These are phyloP conservation scores for apple (Malus domestica) DNA, from an alignment of 306 rosid species.

Conservation along the genomic window DNA sequence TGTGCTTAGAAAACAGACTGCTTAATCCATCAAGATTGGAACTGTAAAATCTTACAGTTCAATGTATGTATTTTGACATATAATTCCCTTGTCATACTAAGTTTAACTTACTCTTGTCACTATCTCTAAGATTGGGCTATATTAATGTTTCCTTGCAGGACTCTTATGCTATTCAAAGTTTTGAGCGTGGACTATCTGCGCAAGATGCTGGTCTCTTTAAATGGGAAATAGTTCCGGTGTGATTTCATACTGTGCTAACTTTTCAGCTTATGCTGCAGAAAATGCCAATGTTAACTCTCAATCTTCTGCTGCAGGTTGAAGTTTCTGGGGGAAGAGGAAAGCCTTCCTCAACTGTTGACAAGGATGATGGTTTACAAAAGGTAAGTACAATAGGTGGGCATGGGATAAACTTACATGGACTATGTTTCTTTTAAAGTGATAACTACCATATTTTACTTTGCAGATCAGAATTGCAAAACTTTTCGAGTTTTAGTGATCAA, in stretches of 20 bases:
- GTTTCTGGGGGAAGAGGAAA: conserved; percentile 61
- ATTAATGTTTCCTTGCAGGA: conserved; percentile 42
- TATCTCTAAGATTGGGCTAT: neutral
- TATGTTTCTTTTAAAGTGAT: neutral
- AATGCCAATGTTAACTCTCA: conserved; percentile 11
- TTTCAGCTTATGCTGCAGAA: neutral
- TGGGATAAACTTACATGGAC: conserved; percentile 3
- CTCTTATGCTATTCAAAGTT: conserved; percentile 73
- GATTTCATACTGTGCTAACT: conserved; percentile 25
- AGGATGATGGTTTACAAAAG: conserved; percentile 83
- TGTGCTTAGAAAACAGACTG: neutral
- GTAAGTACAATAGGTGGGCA: conserved; percentile 32
- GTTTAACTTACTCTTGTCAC: neutral
- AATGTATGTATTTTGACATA: neutral
- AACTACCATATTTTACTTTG: neutral
- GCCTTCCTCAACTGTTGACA: conserved; percentile 49
- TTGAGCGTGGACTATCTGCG: conserved; percentile 73
- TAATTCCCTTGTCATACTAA: neutral
- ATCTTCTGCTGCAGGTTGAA: conserved; percentile 57
- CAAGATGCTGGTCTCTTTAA: conserved; percentile 57
- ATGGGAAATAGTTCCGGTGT: conserved; percentile 89
- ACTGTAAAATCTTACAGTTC: too few relatives aligned
- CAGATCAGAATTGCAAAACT: neutral
- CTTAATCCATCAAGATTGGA: neutral
- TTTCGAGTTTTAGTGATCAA: neutral